Conservation (phyloP, 495 filamentous ascomycete genomes). For the Xanthoparmelia taractica region DNA sequence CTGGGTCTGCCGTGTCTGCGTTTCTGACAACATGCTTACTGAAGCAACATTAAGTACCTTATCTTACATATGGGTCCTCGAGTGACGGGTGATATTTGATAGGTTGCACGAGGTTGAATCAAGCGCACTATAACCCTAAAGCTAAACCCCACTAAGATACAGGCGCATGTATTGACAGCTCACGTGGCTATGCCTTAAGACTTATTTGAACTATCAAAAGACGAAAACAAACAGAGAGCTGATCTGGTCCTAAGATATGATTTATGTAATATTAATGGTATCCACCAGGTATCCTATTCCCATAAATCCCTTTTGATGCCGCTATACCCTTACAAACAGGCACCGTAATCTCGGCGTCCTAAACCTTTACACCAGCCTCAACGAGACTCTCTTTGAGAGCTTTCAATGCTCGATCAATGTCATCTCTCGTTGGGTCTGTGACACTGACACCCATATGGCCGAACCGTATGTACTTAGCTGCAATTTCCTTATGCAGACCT, state of each 20-base stretch:
- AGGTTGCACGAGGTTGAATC: neutral
- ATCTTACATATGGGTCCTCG: neutral
- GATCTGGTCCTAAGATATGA: neutral
- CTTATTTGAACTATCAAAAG: too few species aligned
- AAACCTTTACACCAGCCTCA: slow-evolving; percentile 44
- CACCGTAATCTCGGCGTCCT: neutral
- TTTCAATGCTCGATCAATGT: slow-evolving; percentile 75
- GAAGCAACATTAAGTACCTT: neutral
- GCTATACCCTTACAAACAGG: neutral
- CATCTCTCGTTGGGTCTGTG: slow-evolving; percentile 44
- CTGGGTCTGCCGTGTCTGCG: slow-evolving; percentile 4
- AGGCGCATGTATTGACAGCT: too few species aligned
- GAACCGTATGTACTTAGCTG: slow-evolving; percentile 63
- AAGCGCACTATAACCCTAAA: neutral
- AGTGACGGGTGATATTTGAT: neutral
- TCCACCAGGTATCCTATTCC: neutral
- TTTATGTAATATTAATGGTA: neutral
- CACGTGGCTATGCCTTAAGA: neutral
- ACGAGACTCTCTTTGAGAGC: slow-evolving; percentile 64
- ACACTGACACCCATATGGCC: slow-evolving; percentile 98
- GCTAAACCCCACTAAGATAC: neutral
- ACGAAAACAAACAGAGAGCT: neutral
- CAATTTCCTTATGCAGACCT: slow-evolving; percentile 83
- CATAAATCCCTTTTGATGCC: neutral
- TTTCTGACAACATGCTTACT: neutral